Conservation (phyloP, 768 basidiomycete genomes). For the Tricholoma flavovirens region DNA sequence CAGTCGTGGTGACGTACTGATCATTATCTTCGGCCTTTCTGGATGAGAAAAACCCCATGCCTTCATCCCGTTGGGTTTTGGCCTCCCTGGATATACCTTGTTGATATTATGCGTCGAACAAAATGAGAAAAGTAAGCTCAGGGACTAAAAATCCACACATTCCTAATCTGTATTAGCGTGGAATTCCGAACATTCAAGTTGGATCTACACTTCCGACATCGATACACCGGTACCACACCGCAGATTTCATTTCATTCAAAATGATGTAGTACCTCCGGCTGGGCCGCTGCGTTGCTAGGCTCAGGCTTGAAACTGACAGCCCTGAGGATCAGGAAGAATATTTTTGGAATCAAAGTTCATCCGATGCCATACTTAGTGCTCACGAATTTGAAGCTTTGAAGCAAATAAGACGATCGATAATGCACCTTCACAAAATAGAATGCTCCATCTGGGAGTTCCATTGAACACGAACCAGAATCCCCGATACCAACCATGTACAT, state of each 20-base stretch:
- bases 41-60: conserved; percentile 52
- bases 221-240: background rate
- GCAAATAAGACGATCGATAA: too few species aligned
- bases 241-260: background rate
- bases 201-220: background rate
- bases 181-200: too few species aligned
- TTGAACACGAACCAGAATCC: too few species aligned
- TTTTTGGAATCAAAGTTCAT: too few species aligned
- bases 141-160: background rate
- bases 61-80: conserved; percentile 30
- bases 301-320: too few species aligned
- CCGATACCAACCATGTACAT: too few species aligned
- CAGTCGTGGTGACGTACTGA: conserved; percentile 21
- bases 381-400: too few species aligned
- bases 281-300: too few species aligned
- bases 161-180: conserved; percentile 1
- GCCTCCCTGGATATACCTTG: background rate
- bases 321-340: too few species aligned
- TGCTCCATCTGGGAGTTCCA: too few species aligned
- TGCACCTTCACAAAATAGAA: too few species aligned
- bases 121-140: background rate
- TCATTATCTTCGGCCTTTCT: conserved; percentile 40
- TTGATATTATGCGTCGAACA: background rate
- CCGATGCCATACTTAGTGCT: too few species aligned
- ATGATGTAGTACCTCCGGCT: background rate